phyloP scores from a whole-genome alignment of 1,139 yeast species.

The Geotrichum bryndzae region DNA sequence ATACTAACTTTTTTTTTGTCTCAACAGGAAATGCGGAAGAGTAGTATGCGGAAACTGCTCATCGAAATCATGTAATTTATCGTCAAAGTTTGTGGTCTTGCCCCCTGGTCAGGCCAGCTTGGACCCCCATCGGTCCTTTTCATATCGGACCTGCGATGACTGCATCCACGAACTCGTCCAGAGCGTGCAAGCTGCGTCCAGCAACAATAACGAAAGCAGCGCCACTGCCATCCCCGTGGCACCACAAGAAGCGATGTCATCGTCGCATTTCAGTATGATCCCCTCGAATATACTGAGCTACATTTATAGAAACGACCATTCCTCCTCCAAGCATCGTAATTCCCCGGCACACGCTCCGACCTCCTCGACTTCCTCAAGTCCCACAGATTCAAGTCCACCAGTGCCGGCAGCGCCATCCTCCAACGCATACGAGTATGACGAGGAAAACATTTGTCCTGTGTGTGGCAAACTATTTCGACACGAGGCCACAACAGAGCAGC shows the following conservation, averaged over 20 bases:
- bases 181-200: neutral
- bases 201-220: neutral
- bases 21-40: slow-evolving; percentile 58
- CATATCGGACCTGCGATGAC: slow-evolving; percentile 63
- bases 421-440: neutral
- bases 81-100: slow-evolving; percentile 45
- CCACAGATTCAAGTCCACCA: neutral
- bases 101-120: slow-evolving; percentile 43
- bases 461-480: slow-evolving; percentile 6
- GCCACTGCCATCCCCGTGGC: neutral
- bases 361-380: neutral
- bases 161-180: slow-evolving; percentile 54
- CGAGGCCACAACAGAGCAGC: slow-evolving; percentile 31
- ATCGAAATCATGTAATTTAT: slow-evolving; percentile 40
- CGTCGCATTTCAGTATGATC: neutral
- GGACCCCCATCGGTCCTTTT: slow-evolving; percentile 42
- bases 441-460: slow-evolving; percentile 10
- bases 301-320: neutral
- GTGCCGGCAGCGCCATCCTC: neutral
- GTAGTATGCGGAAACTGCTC: slow-evolving; percentile 70
- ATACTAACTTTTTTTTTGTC: slow-evolving; percentile 13
- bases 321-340: neutral
- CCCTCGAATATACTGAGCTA: neutral
- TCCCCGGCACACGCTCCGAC: neutral
- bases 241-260: neutral